A percentile compares a stretch with the other conserved stretches of the same genome.
Conservation (phyloP, 495 filamentous ascomycete species). For the Tuber umbilicatum region DNA sequence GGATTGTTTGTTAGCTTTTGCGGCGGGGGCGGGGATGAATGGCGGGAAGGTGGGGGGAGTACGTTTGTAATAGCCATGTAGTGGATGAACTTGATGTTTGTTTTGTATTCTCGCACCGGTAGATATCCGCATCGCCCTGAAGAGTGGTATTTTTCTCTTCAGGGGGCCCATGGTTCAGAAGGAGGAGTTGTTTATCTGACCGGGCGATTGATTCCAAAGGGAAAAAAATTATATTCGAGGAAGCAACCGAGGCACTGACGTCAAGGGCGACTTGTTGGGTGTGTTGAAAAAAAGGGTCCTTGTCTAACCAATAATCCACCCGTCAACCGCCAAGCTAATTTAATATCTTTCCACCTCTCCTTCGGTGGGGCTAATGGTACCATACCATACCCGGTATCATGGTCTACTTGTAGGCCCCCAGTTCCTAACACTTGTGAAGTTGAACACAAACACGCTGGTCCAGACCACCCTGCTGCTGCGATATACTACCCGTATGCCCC, state of each 20-base stretch:
- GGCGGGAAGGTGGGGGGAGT: background rate
- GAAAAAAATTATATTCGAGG: background rate
- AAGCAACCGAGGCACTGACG: background rate
- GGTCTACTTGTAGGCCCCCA: background rate
- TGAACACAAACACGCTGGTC: background rate
- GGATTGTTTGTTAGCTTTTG: background rate
- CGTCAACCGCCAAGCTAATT: background rate
- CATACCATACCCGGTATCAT: too few species aligned
- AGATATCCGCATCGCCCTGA: background rate
- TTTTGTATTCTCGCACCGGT: background rate
- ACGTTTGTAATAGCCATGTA: slow-evolving; percentile 38
- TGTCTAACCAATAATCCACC: background rate
- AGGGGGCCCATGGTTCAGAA: background rate
- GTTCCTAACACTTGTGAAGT: background rate
- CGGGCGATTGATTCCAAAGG: background rate
- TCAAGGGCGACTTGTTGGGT: background rate
- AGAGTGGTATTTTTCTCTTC: background rate
- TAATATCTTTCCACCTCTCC: background rate
- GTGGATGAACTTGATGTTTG: slow-evolving; percentile 26
- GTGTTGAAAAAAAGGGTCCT: background rate
- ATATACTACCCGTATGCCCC: background rate
- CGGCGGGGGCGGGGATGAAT: background rate
- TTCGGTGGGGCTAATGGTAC: background rate
- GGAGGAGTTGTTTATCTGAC: background rate
- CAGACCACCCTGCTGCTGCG: background rate